Evolutionary conservation across 2,329 filamentous ascomycete genomes (phyloP).

Genomic region (Dryadomyces sulphureus): DNA sequence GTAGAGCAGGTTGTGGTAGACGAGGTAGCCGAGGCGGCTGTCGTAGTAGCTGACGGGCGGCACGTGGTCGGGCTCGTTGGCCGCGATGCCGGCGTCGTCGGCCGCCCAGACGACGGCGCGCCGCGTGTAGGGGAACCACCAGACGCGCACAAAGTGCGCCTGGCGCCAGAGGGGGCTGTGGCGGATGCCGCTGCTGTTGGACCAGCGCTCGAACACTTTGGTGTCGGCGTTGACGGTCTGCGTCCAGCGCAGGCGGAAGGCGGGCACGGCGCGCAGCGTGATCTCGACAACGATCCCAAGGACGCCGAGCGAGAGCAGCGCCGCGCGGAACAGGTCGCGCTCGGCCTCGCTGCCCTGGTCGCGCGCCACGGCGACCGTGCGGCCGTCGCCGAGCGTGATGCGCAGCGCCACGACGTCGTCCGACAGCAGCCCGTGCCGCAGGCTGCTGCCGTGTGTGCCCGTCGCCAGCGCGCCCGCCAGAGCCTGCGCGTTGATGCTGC

Average conservation of each 20-base stretch:
- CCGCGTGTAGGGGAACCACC: conserved; percentile 93
- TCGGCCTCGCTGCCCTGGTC: conserved; percentile 38
- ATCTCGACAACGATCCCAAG: conserved; percentile 85
- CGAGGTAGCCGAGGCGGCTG: conserved; percentile 64
- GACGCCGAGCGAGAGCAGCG: conserved; percentile 74
- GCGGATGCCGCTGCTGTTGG: conserved; percentile 50
- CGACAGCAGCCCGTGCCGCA: conserved; percentile 70
- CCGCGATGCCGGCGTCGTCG: conserved; percentile 49
- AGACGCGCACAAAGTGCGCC: conserved; percentile 81
- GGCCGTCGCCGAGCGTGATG: conserved; percentile 71
- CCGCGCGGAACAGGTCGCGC: conserved; percentile 68
- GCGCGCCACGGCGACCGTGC: conserved; percentile 54
- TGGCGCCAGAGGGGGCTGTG: conserved; percentile 60
- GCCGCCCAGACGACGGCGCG: conserved; percentile 82
- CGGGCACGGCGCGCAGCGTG: conserved; percentile 65
- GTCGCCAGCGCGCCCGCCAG: conserved; percentile 87
- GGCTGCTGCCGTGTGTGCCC: conserved; percentile 80
- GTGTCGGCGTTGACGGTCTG: conserved; percentile 62
- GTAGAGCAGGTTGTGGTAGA: conserved; percentile 85
- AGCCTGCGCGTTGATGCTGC: conserved; percentile 89
- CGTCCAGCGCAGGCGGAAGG: conserved; percentile 74
- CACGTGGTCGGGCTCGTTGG: conserved; percentile 21
- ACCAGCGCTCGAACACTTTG: conserved; percentile 53
- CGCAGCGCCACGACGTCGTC: conserved; percentile 61
- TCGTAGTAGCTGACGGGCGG: conserved; percentile 67